Evolutionary conservation across 2,329 filamentous ascomycete genomes (phyloP), one percentile per base, ranked within the genome.

Genomic region (Ceratocystis colombiana): DNA sequence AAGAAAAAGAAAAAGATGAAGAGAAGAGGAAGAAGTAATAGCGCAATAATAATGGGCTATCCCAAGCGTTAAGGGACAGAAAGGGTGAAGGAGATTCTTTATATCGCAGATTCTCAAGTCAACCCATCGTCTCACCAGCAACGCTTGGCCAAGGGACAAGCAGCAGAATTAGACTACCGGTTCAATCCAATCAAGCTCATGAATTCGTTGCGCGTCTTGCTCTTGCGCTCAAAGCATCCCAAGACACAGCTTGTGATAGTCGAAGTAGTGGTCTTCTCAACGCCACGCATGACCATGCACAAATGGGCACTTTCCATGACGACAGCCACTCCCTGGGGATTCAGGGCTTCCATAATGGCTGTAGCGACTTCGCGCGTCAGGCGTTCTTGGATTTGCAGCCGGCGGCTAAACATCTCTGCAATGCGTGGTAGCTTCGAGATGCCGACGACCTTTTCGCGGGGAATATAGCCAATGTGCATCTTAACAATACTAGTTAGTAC

Each of bases 401-500:
- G 83, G 64, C 94, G 88, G 61, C 89, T 88, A 77, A 96, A 99
- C 90, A 99, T 95, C 73, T 99, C 92, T 65, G 93, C 94, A 70
- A 99, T 93, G 69, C 94, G 88, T 30, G 93, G 93, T 62, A 99
- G 83, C 76, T 99, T 99, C 41, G 92, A 96, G 64, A 99, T 87
- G 62, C 94, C 94, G 69, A 99, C 90, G 64, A 99, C 92, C 68
- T 92, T 86, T 73, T 91, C 85, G 72, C 87, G 86, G 37, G 94
- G 94, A 69, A 99, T 97, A 77, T 99, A 99, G 67, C 92, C 94
- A 71, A 99, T 97, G 77, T 99, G 94, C 90, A 99, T 97, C 90
- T 95, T 70, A 37, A 17, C 28, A 8, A 59, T 17, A 20, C 8
- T 7, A 7, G 25, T 59, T 30, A 37, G 30, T 59, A 15, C 37